Percentiles rank a stretch among this genome's conserved stretches.
Evolutionary conservation across 2,329 filamentous ascomycete species (phyloP).

Genomic region (Aureobasidium leucospermi): DNA sequence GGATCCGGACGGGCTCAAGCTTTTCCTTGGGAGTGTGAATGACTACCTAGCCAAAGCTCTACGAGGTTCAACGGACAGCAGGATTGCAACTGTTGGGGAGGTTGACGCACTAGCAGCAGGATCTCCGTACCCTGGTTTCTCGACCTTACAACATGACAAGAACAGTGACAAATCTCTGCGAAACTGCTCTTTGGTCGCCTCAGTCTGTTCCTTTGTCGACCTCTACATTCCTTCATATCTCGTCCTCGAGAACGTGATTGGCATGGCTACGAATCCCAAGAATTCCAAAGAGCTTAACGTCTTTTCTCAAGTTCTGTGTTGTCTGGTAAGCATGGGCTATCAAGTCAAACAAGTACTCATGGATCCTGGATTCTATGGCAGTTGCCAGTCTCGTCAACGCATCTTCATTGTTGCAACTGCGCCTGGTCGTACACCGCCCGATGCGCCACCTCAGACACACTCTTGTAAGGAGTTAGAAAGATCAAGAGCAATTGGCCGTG

Average conservation of each 20-base stretch:
- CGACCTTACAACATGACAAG: slow-evolving; percentile 52
- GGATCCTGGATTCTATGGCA: slow-evolving; percentile 63
- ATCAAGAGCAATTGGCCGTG: slow-evolving; percentile 49
- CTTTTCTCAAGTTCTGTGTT: slow-evolving; percentile 65
- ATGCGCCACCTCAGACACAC: slow-evolving; percentile 54
- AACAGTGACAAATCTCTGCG: slow-evolving; percentile 50
- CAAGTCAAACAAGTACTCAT: slow-evolving; percentile 61
- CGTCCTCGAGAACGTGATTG: slow-evolving; percentile 67
- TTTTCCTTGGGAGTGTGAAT: slow-evolving; percentile 67
- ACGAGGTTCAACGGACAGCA: slow-evolving; percentile 36
- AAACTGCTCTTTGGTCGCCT: slow-evolving; percentile 71
- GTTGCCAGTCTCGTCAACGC: slow-evolving; percentile 57
- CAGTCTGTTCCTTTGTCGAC: slow-evolving; percentile 67
- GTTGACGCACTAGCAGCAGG: slow-evolving; percentile 66
- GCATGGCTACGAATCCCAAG: slow-evolving; percentile 46
- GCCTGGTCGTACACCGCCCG: slow-evolving; percentile 53
- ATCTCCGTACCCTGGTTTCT: slow-evolving; percentile 73
- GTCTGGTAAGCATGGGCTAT: slow-evolving; percentile 69
- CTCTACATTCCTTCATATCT: slow-evolving; percentile 68
- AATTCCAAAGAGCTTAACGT: slow-evolving; percentile 49
- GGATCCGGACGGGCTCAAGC: slow-evolving; percentile 35
- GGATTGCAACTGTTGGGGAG: slow-evolving; percentile 52
- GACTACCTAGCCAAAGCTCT: slow-evolving; percentile 55
- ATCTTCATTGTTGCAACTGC: slow-evolving; percentile 67
- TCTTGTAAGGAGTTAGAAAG: slow-evolving; percentile 23